Conservation (phyloP, 805 yeast genomes). For the Metschnikowia peoriensis region DNA sequence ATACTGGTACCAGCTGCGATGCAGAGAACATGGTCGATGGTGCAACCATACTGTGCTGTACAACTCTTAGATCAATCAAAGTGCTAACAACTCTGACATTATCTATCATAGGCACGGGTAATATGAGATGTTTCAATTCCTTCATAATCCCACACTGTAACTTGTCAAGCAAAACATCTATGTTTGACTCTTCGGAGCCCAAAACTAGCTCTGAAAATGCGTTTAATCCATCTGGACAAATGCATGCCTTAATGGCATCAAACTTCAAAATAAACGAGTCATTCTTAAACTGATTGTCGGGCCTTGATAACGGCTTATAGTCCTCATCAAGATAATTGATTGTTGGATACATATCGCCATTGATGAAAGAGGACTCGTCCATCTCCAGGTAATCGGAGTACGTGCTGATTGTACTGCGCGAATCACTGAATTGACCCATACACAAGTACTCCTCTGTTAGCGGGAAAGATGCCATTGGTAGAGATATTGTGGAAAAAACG, state of each 20-base stretch:
- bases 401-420: slow-evolving; percentile 8
- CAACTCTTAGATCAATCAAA: slow-evolving; percentile 36
- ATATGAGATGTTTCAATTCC: slow-evolving; percentile 35
- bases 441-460: slow-evolving; percentile 34
- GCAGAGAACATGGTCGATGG: slow-evolving; percentile 27
- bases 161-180: slow-evolving; percentile 56
- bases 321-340: slow-evolving; percentile 30
- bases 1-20: slow-evolving; percentile 23
- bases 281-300: slow-evolving; percentile 44
- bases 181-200: slow-evolving; percentile 33
- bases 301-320: slow-evolving; percentile 28
- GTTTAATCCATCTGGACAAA: slow-evolving; percentile 46
- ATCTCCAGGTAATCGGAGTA: slow-evolving; percentile 9
- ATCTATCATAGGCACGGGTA: slow-evolving; percentile 31
- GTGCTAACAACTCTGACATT: slow-evolving; percentile 53
- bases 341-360: slow-evolving; percentile 23
- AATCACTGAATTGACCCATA: background rate
- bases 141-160: slow-evolving; percentile 60
- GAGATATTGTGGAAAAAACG: slow-evolving; percentile 57
- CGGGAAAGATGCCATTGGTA: slow-evolving; percentile 66
- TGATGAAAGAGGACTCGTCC: slow-evolving; percentile 8
- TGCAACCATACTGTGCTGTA: slow-evolving; percentile 26
- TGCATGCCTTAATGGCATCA: slow-evolving; percentile 46
- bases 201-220: slow-evolving; percentile 37
- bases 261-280: slow-evolving; percentile 56